These are phyloP conservation scores for Rhodotorula graminis DNA, from an alignment of 768 basidiomycete genomes.

Conservation along the genomic window DNA sequence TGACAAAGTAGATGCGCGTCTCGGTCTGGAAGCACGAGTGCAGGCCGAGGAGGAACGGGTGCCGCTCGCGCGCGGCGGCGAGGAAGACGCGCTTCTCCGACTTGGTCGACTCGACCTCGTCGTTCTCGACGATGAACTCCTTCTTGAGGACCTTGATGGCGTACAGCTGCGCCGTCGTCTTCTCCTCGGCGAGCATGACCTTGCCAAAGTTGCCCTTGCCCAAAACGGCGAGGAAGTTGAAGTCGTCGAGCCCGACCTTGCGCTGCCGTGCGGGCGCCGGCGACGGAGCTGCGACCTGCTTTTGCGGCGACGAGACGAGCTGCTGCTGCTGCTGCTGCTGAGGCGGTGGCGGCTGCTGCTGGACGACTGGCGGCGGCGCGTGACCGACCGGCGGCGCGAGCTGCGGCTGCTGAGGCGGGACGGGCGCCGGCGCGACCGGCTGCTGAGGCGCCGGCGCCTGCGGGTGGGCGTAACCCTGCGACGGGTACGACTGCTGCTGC, in stretches of 20 bases:
- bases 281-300: conserved; percentile 29
- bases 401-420: conserved; percentile 16
- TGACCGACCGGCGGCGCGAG: not conserved
- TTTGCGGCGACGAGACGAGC: not conserved
- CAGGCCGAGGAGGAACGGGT: conserved; percentile 91
- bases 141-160: conserved; percentile 99
- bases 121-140: conserved; percentile 99
- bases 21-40: conserved; percentile 99
- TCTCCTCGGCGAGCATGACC: conserved; percentile 99
- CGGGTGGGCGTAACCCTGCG: conserved; percentile 9
- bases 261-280: conserved; percentile 52
- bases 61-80: conserved; percentile 90
- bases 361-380: not conserved
- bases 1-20: conserved; percentile 97
- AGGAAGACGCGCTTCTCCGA: conserved; percentile 98
- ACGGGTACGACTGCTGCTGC: not conserved
- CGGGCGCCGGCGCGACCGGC: not conserved
- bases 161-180: conserved; percentile 76
- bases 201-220: conserved; percentile 99
- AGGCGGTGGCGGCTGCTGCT: too few species aligned
- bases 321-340: conserved; percentile 37
- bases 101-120: conserved; percentile 98
- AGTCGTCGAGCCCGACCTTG: conserved; percentile 94
- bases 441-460: conserved; percentile 11
- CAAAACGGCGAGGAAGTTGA: conserved; percentile 96